Conservation (phyloP, 345 rosid species). For the Syzygium aromaticum region DNA sequence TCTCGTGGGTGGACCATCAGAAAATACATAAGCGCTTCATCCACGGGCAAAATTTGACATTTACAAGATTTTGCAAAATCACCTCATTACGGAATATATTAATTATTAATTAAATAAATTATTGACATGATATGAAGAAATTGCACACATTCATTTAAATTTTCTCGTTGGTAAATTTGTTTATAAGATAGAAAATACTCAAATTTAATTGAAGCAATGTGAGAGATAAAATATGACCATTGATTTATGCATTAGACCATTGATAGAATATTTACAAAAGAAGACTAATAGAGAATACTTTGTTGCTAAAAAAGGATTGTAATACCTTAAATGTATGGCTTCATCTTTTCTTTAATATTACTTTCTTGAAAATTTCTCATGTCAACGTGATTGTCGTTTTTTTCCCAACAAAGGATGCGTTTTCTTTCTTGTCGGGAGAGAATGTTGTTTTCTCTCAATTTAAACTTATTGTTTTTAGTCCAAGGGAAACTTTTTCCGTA, state of each 20-base stretch:
- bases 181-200: neutral
- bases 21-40: neutral
- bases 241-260: neutral
- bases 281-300: neutral
- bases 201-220: neutral
- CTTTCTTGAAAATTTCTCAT: neutral
- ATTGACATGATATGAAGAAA: neutral
- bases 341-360: neutral
- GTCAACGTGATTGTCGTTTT: neutral
- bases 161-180: neutral
- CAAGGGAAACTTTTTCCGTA: no score
- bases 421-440: no score
- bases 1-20: neutral
- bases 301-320: neutral
- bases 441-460: no score
- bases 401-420: no score
- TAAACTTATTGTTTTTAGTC: no score
- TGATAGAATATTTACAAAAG: neutral
- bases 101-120: neutral
- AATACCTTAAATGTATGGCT: neutral
- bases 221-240: neutral
- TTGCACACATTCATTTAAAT: neutral
- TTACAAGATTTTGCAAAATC: neutral
- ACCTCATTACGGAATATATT: neutral
- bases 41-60: neutral